A percentile compares a stretch with the other conserved stretches of the same genome.
Conservation (phyloP, 108 stramenopile genomes). For the Cyclotella sp. region DNA sequence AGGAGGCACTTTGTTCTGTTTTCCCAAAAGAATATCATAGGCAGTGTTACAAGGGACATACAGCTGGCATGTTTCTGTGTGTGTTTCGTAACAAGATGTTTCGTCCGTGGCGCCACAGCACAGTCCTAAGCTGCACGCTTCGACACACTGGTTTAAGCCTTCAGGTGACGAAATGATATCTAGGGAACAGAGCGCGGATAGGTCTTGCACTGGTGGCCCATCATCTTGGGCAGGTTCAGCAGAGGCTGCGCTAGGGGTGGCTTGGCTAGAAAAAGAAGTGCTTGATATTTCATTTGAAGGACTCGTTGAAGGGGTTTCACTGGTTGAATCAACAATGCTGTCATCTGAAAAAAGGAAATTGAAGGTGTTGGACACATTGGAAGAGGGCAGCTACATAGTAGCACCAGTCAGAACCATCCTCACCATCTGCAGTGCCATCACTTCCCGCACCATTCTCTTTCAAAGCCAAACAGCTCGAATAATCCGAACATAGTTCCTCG, state of each 20-base stretch:
- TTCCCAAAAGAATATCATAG: neutral
- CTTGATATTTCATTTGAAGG: neutral
- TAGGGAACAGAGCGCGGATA: slow-evolving; percentile 3
- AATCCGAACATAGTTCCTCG: slow-evolving; percentile 12
- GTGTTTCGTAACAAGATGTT: neutral
- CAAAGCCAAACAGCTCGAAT: slow-evolving; percentile 9
- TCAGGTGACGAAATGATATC: neutral
- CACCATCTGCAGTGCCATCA: neutral
- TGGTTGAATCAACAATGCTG: too few species aligned
- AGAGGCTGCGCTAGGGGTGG: neutral
- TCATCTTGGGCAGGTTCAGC: neutral
- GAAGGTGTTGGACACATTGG: neutral
- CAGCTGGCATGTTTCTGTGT: slow-evolving; percentile 9
- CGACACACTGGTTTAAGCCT: slow-evolving; percentile 11
- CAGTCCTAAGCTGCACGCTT: neutral
- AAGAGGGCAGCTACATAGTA: neutral
- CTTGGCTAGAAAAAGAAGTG: neutral
- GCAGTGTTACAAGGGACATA: slow-evolving; percentile 11
- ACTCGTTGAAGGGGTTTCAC: slow-evolving; percentile 1
- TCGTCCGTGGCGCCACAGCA: slow-evolving; percentile 19
- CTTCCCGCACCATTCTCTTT: neutral
- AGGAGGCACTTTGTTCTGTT: slow-evolving; percentile 1
- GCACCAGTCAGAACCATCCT: neutral
- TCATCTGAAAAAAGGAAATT: neutral
- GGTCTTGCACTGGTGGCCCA: slow-evolving; percentile 13